These are phyloP conservation scores for Arthromyces matolae DNA, from an alignment of 768 basidiomycete species.

Conservation along the genomic window DNA sequence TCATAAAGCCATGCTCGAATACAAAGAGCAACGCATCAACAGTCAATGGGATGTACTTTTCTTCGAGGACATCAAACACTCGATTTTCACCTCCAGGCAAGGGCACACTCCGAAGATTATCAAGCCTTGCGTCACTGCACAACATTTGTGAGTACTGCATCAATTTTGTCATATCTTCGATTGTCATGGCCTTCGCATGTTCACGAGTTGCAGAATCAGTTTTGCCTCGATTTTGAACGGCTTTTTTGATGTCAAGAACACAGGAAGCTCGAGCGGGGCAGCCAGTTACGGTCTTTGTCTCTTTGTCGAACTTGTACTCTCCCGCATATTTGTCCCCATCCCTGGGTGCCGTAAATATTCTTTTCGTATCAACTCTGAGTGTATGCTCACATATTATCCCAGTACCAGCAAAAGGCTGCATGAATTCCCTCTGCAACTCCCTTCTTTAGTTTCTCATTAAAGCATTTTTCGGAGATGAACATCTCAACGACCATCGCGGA, in stretches of 20 bases:
- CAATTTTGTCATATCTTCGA: conserved; percentile 25
- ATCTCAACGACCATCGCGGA: background rate
- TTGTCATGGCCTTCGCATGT: conserved; percentile 30
- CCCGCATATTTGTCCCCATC: conserved; percentile 20
- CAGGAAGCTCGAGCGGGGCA: conserved; percentile 24
- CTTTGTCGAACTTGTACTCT: conserved; percentile 22
- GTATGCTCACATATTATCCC: conserved; percentile 5
- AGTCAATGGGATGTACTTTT: background rate
- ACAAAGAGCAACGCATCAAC: conserved; percentile 9
- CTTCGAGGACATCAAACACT: too few species aligned
- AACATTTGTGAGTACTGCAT: conserved; percentile 31
- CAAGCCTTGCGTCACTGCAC: too few species aligned
- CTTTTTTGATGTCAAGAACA: conserved; percentile 21
- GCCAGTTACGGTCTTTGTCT: conserved; percentile 21
- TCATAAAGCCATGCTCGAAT: conserved; percentile 25
- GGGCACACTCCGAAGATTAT: too few species aligned
- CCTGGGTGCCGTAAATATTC: background rate
- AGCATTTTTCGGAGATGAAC: conserved; percentile 5
- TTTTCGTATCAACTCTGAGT: background rate
- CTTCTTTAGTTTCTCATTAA: background rate
- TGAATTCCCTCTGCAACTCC: background rate
- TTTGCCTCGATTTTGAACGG: conserved; percentile 21
- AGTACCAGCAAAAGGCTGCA: background rate
- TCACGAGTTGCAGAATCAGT: conserved; percentile 19
- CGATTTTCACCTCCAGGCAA: too few species aligned